Percentiles rank a stretch among this genome's conserved stretches.
Conservation (phyloP, 805 yeast species). For the Komagataella kurtzmanii region DNA sequence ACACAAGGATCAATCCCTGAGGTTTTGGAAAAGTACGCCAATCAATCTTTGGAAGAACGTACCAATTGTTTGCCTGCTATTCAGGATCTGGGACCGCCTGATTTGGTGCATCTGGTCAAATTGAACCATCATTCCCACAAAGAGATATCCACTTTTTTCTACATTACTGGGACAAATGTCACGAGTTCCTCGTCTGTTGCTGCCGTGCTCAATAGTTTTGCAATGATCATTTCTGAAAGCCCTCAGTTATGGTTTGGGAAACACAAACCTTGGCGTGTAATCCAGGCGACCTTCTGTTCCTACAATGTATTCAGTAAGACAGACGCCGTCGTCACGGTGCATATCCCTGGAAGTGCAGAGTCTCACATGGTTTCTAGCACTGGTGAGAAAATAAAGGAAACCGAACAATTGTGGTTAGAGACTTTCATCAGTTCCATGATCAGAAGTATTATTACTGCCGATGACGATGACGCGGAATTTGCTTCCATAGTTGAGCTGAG, state of each 20-base stretch:
- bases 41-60: slow-evolving; percentile 51
- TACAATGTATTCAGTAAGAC: slow-evolving; percentile 48
- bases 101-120: slow-evolving; percentile 37
- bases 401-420: slow-evolving; percentile 41
- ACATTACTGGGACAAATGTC: slow-evolving; percentile 65
- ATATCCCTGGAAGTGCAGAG: slow-evolving; percentile 63
- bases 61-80: slow-evolving; percentile 44
- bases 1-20: slow-evolving; percentile 56
- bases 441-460: slow-evolving; percentile 53
- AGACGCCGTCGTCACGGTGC: slow-evolving; percentile 62
- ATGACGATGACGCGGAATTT: slow-evolving; percentile 65
- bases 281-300: slow-evolving; percentile 56
- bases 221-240: slow-evolving; percentile 44
- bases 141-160: slow-evolving; percentile 57
- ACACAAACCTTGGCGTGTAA: slow-evolving; percentile 53
- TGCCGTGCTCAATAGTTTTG: slow-evolving; percentile 55
- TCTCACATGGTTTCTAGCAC: slow-evolving; percentile 28
- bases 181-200: slow-evolving; percentile 70
- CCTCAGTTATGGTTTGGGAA: slow-evolving; percentile 78
- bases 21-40: slow-evolving; percentile 35
- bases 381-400: slow-evolving; percentile 40
- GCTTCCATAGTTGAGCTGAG: slow-evolving; percentile 71
- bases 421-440: slow-evolving; percentile 60
- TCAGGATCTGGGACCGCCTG: slow-evolving; percentile 64
- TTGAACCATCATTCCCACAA: slow-evolving; percentile 25